Percentiles rank a stretch among this genome's conserved stretches.
Conservation (phyloP, 306 rosid genomes). For the Glycine tomentella region DNA sequence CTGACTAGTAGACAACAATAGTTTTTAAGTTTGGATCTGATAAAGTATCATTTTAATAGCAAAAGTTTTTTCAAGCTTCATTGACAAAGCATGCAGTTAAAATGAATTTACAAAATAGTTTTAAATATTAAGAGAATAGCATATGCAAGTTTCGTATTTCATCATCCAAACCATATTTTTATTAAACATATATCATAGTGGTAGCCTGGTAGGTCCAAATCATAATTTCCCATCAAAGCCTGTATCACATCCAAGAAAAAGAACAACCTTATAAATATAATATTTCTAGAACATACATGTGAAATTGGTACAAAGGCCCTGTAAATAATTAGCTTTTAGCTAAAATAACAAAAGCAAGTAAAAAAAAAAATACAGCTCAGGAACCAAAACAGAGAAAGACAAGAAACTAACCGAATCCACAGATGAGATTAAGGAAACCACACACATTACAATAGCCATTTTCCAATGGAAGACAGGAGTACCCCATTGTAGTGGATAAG, state of each 20-base stretch:
- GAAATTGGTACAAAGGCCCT: conserved; percentile 17
- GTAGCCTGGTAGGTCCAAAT: too few relatives aligned
- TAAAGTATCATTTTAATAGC: conserved; percentile 13
- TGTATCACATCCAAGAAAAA: background rate
- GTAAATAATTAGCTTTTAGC: conserved; percentile 1
- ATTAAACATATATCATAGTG: background rate
- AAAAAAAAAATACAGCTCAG: conserved; percentile 28
- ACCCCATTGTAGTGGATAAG: conserved; percentile 99
- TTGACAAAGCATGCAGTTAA: conserved; percentile 33
- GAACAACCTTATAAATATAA: background rate
- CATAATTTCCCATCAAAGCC: too few relatives aligned
- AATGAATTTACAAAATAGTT: conserved; percentile 3
- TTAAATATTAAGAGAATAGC: background rate
- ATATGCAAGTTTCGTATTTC: background rate
- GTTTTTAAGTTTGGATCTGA: conserved; percentile 24
- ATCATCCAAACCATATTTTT: conserved; percentile 1
- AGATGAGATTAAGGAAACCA: conserved; percentile 85
- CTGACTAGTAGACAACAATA: background rate
- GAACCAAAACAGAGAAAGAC: conserved; percentile 47
- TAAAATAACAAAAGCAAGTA: conserved; percentile 30
- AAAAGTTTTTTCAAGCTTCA: background rate
- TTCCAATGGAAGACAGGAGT: conserved; percentile 98
- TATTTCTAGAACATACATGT: background rate
- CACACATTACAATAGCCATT: conserved; percentile 95
- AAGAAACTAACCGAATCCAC: conserved; percentile 94